Base-by-base conservation (phyloP, 495 filamentous ascomycete species). In the Achaetomiella virescens region DNA sequence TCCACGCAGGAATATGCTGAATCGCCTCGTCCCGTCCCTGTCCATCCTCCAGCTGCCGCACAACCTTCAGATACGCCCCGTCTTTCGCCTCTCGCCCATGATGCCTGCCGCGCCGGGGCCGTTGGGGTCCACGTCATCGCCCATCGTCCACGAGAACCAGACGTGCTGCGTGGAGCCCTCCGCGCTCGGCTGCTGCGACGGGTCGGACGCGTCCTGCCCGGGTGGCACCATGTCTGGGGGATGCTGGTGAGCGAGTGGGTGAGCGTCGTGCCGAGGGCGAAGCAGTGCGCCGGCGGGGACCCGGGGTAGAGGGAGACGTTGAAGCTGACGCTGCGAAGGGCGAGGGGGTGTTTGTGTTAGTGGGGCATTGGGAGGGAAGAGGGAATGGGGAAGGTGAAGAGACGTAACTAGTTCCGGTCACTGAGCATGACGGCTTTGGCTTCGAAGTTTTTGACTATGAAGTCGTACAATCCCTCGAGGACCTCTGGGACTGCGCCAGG, bases 371-470 rank as follows among this genome's bases (percentile, higher is more conserved):
- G 12, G 6, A 41, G 14, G 41, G 51, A 25, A 37, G 15, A 36
- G 36, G 40, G 21, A 14, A 36, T 9, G 31, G 10, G 43, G 21
- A 22, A 37, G 48, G 44, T 56, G n/a, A n/a, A n/a, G n/a, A n/a
- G n/a, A n/a, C n/a, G n/a, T n/a, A n/a, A 62, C 66, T 54, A 67
- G 46, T 54, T 59, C 7, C 60, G 48, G 52, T 67, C 45, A 57
- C 62, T 66, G 22, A 67, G 45, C 6, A 58, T 42, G 2, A 69
- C 38, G 15, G 58, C 65, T 31, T 38, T 41, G 2, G 66, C 65
- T 9, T 49, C 31, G 20, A 69, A 67, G 20, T 59, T 42, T 24
- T 43, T 59, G 33, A 70, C 54, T 9, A 51, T 33, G 50, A 65
- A 65, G 49, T 54, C 21, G 17, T 50, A 54, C 40, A 68, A 45